Percentiles rank a stretch among this genome's conserved stretches.
phyloP scores from a whole-genome alignment of 306 rosid genomes.

The Carpinus viminea region DNA sequence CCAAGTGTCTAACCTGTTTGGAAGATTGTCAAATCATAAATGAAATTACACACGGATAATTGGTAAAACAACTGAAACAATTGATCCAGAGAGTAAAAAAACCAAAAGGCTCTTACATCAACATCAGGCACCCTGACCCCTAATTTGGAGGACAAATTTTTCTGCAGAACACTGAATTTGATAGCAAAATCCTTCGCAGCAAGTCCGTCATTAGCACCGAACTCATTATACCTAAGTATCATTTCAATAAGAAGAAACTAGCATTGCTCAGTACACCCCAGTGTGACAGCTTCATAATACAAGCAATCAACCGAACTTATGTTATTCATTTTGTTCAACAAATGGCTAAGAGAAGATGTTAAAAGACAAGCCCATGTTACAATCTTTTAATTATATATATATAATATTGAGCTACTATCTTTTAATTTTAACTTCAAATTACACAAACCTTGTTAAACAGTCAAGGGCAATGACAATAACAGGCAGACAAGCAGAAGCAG shows the following conservation, averaged over 20 bases:
- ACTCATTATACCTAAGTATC: conserved; percentile 68
- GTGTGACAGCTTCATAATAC: not conserved
- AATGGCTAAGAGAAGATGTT: not conserved
- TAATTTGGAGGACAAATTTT: conserved; percentile 49
- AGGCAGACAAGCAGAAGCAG: not conserved
- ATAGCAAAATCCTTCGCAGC: conserved; percentile 68
- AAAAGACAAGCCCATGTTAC: not conserved
- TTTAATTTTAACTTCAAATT: too few species aligned
- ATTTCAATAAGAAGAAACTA: conserved; percentile 29
- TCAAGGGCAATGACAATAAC: not conserved
- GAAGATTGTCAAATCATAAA: conserved; percentile 28
- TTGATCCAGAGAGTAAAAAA: conserved; percentile 1
- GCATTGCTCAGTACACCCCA: conserved; percentile 1
- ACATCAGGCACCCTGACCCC: conserved; percentile 57
- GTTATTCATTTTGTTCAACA: not conserved
- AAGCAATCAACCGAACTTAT: not conserved
- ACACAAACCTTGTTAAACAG: too few species aligned
- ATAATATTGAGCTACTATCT: not conserved
- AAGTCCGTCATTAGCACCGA: conserved; percentile 75
- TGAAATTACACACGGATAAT: conserved; percentile 6
- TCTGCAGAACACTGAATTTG: conserved; percentile 48
- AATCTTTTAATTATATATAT: too few species aligned
- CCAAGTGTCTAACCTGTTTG: conserved; percentile 60
- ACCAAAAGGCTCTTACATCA: conserved; percentile 50
- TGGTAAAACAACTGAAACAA: conserved; percentile 9